phyloP scores from a whole-genome alignment of 176 grass and related monocot genomes.

The Triticum urartu region DNA sequence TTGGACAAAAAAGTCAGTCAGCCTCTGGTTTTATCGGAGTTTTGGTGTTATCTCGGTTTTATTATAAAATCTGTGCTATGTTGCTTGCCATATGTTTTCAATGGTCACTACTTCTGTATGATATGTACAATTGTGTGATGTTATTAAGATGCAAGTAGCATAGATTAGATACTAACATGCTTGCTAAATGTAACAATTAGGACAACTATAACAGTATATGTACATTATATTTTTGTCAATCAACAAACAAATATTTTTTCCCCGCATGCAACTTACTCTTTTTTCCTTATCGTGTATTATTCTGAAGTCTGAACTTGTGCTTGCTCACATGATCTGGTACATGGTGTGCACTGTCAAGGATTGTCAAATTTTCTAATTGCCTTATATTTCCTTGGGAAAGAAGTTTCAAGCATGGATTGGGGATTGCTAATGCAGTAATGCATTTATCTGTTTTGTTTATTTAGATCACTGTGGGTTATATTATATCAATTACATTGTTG shows the following conservation, averaged over 20 bases:
- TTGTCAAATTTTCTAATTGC: background rate
- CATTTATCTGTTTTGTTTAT: slow-evolving; percentile 27
- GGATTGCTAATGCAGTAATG: slow-evolving; percentile 19
- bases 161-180: background rate
- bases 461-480: background rate
- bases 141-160: background rate
- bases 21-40: background rate
- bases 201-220: background rate
- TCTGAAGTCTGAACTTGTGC: background rate
- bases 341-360: slow-evolving; percentile 6
- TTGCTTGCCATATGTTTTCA: background rate
- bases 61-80: background rate
- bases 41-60: background rate
- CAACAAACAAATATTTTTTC: slow-evolving; percentile 21
- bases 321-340: slow-evolving; percentile 18
- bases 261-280: background rate
- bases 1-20: background rate
- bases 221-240: background rate
- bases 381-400: background rate
- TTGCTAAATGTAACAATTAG: background rate
- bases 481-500: background rate
- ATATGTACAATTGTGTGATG: background rate
- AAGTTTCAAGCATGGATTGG: background rate
- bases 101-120: background rate
- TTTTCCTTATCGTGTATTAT: slow-evolving; percentile 3